Base-by-base conservation (phyloP, 2,329 filamentous ascomycete species). In the Diaporthe sp. region DNA sequence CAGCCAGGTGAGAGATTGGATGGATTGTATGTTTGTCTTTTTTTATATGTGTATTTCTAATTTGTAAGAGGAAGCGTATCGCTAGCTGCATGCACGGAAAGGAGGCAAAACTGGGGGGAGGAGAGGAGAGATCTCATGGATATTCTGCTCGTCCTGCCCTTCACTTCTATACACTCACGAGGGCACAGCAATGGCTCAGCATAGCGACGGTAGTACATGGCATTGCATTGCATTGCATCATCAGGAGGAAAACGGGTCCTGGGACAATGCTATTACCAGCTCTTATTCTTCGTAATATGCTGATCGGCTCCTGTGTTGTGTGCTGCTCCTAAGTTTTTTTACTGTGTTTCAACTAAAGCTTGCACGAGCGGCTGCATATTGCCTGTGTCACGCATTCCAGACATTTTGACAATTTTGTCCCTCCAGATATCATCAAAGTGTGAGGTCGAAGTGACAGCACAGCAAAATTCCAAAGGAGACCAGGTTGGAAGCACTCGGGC, bases 131-230 rank as follows among this genome's bases (percentile, higher is more conserved):
- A 17, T 28, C n/a, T 69, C 15, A 69, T 34, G 34, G 12, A 55
- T n/a, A 39, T 39, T 42, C 65, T 65, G 37, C 39, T 62, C 15
- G 8, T 37, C 42, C 25, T 19, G n/a, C 34, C 65, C 34, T 9
- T 25, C 22, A 39, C 34, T 53, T 39, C 65, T 25, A 51, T 51
- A 53, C 46, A 69, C 34, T 39, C 34, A 39, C 49, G 49, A n/a
- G 37, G 31, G 37, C 25, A 37, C 46, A 55, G 65, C 22, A 34
- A 12, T 37, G 46, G 31, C 39, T 53, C 39, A 65, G 71, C 71
- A 73, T 73, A 73, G 71, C 71, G 71, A 73, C 71, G 71, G 71
- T 34, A 19, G 71, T 61, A 73, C 28, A 57, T 55, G 58, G 58
- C 25, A 73, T 65, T 67, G 49, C 71, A 73, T 73, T 55, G 70